Base-by-base conservation (phyloP, 2,329 filamentous ascomycete species). In the Scolecobasidium constrictum region DNA sequence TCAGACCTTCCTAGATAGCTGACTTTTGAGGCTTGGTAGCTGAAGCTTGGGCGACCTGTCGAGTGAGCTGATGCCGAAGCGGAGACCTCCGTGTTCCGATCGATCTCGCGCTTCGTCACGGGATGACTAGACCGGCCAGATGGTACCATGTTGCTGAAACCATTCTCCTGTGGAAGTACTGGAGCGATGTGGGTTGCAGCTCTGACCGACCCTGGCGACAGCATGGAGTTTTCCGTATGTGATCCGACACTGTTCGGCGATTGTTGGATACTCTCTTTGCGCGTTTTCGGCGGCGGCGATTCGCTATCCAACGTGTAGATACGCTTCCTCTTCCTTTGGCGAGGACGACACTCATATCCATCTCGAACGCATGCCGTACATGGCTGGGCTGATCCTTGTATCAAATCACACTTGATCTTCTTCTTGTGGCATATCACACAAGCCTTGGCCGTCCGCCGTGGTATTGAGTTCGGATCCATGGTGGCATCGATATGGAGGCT, bases 371-470 rank as follows among this genome's bases (percentile, higher is more conserved):
- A 64, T 23, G 61, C 61, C 16, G 60, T 61, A 41, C 61, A 63
- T n/a, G 54, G 48, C n/a, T 56, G 56, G 21, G 59, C 57, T 35
- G 57, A 53, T 1, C 56, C 50, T 19, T 53, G 47, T 34, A 58
- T 50, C 42, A 56, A 49, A 35, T 51, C 49, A 44, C 48, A 55
- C 31, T 52, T 49, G 28, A 65, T 58, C 53, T 66, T 66, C 48
- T 59, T 61, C 50, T 65, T 66, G 48, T 65, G 62, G 44, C 63
- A 64, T 43, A 63, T 63, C 38, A 65, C 60, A 49, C 62, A 65
- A 21, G 60, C 59, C 40, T 59, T 56, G 39, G 56, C 50, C 7
- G 56, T 38, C 26, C 44, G 31, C 4, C 39, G 43, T 16, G 21
- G 42, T 26, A 34, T 17, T 11, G 35, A 15, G 16, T 18, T 36